Evolutionary conservation across 2,329 filamentous ascomycete genomes (phyloP).

Genomic region (Penicillium capsulatum): DNA sequence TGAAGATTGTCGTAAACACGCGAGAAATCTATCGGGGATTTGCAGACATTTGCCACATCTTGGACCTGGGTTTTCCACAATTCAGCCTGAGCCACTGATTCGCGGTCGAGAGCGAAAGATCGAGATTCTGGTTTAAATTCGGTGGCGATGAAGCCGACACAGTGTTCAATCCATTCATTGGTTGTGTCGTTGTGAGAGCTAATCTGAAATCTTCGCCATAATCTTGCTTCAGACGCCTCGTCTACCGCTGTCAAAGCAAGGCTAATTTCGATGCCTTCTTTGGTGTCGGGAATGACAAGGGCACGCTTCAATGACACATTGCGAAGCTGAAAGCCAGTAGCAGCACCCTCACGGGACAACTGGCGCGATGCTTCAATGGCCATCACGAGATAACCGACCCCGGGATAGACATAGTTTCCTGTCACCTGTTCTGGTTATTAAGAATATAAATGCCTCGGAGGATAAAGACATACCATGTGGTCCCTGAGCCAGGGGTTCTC

Average conservation of each 20-base stretch:
- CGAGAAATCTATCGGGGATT: conserved; percentile 20
- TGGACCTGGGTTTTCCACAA: conserved; percentile 14
- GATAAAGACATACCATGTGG: conserved; percentile 20
- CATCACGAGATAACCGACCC: conserved; percentile 29
- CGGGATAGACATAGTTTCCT: conserved; percentile 25
- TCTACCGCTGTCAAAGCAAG: conserved; percentile 25
- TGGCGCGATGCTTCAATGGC: conserved; percentile 29
- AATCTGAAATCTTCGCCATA: conserved; percentile 30
- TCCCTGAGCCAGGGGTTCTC: conserved; percentile 33
- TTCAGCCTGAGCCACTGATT: conserved; percentile 13
- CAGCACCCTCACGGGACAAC: conserved; percentile 10
- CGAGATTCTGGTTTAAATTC: conserved; percentile 11
- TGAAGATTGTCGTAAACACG: conserved; percentile 26
- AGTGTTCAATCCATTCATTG: conserved; percentile 36
- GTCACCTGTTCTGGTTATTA: conserved; percentile 16
- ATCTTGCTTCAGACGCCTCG: conserved; percentile 16
- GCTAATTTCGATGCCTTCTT: conserved; percentile 30
- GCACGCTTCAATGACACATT: conserved; percentile 28
- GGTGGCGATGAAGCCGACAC: conserved; percentile 29
- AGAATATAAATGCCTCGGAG: too few species aligned
- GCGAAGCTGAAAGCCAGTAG: conserved; percentile 18
- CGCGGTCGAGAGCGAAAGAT: conserved; percentile 8
- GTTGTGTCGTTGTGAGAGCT: conserved; percentile 28
- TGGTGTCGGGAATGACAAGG: conserved; percentile 28
- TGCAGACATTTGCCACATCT: conserved; percentile 17